phyloP scores from a whole-genome alignment of 257 asterid genomes.

The Pogostemon cablin region DNA sequence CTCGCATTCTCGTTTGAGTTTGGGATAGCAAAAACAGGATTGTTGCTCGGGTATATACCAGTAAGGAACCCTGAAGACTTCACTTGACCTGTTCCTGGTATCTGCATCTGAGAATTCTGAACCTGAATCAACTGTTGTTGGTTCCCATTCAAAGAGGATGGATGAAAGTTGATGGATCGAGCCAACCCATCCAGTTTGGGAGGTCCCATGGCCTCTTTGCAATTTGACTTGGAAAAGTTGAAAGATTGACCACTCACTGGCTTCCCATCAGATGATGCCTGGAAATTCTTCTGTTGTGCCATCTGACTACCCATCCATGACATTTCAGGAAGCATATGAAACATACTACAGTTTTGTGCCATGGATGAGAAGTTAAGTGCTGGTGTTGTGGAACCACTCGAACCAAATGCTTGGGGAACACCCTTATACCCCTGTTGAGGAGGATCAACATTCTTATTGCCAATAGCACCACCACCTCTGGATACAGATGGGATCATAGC shows the following conservation, averaged over 20 bases:
- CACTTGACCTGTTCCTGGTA: conserved; percentile 33
- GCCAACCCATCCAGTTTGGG: conserved; percentile 39
- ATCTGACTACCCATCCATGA: conserved; percentile 42
- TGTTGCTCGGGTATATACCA: conserved; percentile 24
- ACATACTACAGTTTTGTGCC: conserved; percentile 38
- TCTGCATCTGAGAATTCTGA: conserved; percentile 42
- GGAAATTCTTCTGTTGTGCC: conserved; percentile 40
- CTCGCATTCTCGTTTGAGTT: conserved; percentile 34
- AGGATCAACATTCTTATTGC: conserved; percentile 38
- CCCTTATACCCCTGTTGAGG: conserved; percentile 43
- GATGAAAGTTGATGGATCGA: conserved; percentile 35
- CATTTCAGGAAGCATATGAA: conserved; percentile 52
- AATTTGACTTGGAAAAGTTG: conserved; percentile 34
- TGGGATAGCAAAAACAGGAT: conserved; percentile 22
- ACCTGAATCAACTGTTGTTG: conserved; percentile 39
- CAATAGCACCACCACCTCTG: conserved; percentile 25
- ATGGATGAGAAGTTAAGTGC: conserved; percentile 40
- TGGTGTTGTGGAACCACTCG: conserved; percentile 40
- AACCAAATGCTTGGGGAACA: conserved; percentile 43
- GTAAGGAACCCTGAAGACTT: conserved; percentile 29
- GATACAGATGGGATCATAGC: conserved; percentile 34
- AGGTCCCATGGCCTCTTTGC: conserved; percentile 35
- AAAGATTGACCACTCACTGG: conserved; percentile 19
- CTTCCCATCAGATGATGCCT: conserved; percentile 44
- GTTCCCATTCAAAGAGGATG: conserved; percentile 30